Evolutionary conservation across 805 yeast species (phyloP), one percentile per base, ranked within the genome.

Genomic region (Kodamaea fukazawae): DNA sequence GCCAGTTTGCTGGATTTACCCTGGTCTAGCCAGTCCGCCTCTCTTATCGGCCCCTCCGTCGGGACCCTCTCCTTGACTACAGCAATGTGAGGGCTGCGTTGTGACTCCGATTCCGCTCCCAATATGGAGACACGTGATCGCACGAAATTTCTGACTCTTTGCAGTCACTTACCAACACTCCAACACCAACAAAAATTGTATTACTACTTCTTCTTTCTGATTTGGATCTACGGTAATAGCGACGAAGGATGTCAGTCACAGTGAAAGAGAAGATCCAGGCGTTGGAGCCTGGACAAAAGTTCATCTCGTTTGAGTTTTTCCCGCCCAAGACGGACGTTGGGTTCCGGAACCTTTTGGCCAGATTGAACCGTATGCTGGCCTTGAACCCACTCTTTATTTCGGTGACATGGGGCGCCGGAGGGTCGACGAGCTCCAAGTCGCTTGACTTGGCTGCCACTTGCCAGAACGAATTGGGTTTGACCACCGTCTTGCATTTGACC

Each of bases 321-420:
- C 99, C 99, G 5, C 99, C 99, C 16, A 89, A 93, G 63, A 93
- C 99, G 0, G 90, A 86, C 55, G 69, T 79, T 55, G 99, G 98
- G 50, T 75, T 85, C 58, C 75, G 84, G 47, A 93, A 93, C 63
- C 67, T 93, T 46, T 70, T 86, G 36, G 88, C 90, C 20, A 83
- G 99, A 62, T 78, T 93, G 64, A 79, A 79, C 54, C 81, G 99
- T 54, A 83, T 93, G 90, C 79, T 86, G 47, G 83, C 84, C 3
- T 65, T 93, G 46, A 90, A 89, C 41, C 98, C 98, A 3, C 67
- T 83, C 11, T 95, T 93, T 58, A 82, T 91, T 40, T 87, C 96
- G 3, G 84, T 93, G 10, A 93, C 99, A 0, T 93, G 98, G 97
- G 99, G 98, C 25, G 98, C 99, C 4, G 98, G 98, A 29, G 99